Conservation (phyloP, 441 rosid species). For the Populus tomentosa region DNA sequence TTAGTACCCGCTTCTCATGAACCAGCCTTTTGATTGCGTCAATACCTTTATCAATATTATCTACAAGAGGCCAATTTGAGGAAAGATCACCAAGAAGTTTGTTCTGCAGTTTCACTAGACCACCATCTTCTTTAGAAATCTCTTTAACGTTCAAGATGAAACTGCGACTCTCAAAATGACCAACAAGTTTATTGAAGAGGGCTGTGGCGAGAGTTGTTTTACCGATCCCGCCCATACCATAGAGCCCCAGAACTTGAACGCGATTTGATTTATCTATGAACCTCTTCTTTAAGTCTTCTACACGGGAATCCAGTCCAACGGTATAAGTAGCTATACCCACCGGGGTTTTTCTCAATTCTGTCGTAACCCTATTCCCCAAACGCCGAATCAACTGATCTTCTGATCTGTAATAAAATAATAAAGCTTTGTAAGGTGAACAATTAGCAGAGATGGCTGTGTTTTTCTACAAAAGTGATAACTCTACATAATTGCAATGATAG, state of each 20-base stretch:
- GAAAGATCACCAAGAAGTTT: constrained; percentile 11
- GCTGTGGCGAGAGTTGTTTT: constrained; percentile 21
- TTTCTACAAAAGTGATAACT: too few species aligned
- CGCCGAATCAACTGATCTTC: too few species aligned
- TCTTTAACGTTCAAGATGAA: constrained; percentile 18
- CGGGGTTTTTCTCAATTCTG: constrained; percentile 43
- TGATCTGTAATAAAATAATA: too few species aligned
- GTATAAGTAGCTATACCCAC: constrained; percentile 34
- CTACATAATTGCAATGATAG: too few species aligned
- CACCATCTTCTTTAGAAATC: background rate
- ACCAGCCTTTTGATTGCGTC: background rate
- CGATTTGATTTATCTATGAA: constrained; percentile 23
- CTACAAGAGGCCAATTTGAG: background rate
- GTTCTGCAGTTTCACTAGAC: constrained; percentile 19
- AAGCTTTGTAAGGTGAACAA: too few species aligned
- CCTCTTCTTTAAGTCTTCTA: constrained; percentile 20
- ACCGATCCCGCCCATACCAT: constrained; percentile 25
- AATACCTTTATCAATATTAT: constrained; percentile 12
- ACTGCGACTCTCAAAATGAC: constrained; percentile 11
- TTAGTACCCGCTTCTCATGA: constrained; percentile 2
- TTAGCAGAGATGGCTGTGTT: too few species aligned
- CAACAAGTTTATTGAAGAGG: constrained; percentile 12
- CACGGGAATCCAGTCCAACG: constrained; percentile 54
- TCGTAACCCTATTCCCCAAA: background rate
- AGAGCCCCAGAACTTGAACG: constrained; percentile 14